These are phyloP conservation scores for Adansonia rubrostipa DNA, from an alignment of 441 rosid genomes.

Conservation along the genomic window DNA sequence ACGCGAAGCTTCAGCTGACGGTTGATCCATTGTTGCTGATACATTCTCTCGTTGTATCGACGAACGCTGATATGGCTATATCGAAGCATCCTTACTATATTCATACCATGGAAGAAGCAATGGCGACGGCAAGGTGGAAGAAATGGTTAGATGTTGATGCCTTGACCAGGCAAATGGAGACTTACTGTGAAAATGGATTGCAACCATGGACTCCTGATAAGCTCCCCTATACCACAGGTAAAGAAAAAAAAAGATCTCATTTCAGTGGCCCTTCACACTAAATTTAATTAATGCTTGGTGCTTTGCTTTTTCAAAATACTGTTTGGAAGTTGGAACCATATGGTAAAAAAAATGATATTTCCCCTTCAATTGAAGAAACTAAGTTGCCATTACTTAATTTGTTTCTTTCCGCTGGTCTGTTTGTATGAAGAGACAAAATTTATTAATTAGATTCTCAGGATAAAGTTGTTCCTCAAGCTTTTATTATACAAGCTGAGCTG, in stretches of 20 bases:
- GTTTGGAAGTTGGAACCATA: not conserved
- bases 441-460: slow-evolving; percentile 2
- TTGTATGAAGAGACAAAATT: not conserved
- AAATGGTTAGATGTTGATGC: slow-evolving; percentile 80
- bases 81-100: slow-evolving; percentile 71
- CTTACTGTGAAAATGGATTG: slow-evolving; percentile 81
- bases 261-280: not conserved
- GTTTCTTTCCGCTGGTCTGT: not conserved
- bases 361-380: not conserved
- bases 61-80: slow-evolving; percentile 72
- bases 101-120: slow-evolving; percentile 89
- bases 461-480: not conserved
- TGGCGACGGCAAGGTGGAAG: slow-evolving; percentile 96
- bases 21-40: slow-evolving; percentile 82
- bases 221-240: slow-evolving; percentile 86
- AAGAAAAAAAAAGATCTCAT: not conserved
- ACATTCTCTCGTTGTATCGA: slow-evolving; percentile 62
- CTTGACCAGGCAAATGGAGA: slow-evolving; percentile 80
- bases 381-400: not conserved
- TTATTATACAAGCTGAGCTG: slow-evolving; percentile 11
- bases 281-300: not conserved
- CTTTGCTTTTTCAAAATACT: not conserved
- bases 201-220: slow-evolving; percentile 77
- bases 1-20: slow-evolving; percentile 79
- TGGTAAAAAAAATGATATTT: not conserved